A percentile compares a stretch with the other conserved stretches of the same genome.
These are phyloP conservation scores for Paraglomus occultum DNA, from an alignment of 192 early-diverging fungal genomes.

Conservation along the genomic window DNA sequence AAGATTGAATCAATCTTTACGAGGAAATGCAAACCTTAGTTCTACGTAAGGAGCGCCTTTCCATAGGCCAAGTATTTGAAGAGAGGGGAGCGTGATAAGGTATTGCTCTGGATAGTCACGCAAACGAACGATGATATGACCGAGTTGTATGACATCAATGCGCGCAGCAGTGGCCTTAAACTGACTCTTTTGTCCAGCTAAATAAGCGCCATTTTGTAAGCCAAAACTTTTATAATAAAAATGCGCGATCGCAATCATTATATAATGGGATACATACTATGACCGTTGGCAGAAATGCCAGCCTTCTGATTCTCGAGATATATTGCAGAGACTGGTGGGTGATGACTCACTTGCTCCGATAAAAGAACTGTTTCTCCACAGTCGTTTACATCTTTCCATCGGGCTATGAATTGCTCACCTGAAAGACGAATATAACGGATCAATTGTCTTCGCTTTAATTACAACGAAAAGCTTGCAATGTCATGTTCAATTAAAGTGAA, in stretches of 20 bases:
- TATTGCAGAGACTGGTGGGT: conserved; percentile 70
- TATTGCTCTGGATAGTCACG: conserved; percentile 62
- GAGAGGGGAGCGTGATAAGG: conserved; percentile 68
- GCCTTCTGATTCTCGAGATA: conserved; percentile 60
- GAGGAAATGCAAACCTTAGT: conserved; percentile 38
- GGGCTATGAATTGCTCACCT: conserved; percentile 65
- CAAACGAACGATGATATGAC: conserved; percentile 67
- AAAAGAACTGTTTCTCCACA: conserved; percentile 51
- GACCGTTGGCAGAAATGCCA: conserved; percentile 60
- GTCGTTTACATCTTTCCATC: conserved; percentile 53
- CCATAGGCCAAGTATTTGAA: conserved; percentile 75
- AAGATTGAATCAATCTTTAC: conserved; percentile 40
- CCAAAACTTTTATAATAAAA: conserved; percentile 3
- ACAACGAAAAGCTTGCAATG: neutral
- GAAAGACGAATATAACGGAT: neutral
- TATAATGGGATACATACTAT: conserved; percentile 42
- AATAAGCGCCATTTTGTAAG: neutral
- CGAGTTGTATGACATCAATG: conserved; percentile 67
- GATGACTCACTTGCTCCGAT: conserved; percentile 72
- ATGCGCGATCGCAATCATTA: conserved; percentile 20
- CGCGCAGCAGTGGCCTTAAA: conserved; percentile 73
- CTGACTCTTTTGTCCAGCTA: conserved; percentile 64
- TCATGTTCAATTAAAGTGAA: neutral
- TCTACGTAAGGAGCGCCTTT: conserved; percentile 44
- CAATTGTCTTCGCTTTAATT: neutral